Base-by-base conservation (phyloP, 1,284 basidiomycete genomes). In the Sanghuangporus weigelae region DNA sequence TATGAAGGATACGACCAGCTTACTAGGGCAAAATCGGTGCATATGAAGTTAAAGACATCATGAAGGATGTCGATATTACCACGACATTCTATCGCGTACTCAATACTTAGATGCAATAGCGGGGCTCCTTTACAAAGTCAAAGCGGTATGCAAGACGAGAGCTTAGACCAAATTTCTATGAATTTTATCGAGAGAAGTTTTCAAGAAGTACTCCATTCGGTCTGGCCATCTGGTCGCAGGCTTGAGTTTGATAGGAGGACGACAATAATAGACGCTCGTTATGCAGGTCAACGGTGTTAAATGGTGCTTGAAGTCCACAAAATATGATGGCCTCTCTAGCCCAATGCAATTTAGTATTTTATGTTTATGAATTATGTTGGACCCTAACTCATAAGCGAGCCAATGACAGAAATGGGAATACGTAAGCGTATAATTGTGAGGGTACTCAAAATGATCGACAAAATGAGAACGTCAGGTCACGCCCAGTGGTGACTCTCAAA, bases 1-100 rank as follows among this genome's bases (percentile, higher is more conserved):
- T 53, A 36, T 14, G 12, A 21, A 65, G 80, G 73, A n/a, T 78
- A 72, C 65, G 76, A 78, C 63, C 74, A 75, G 44, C 71, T 77
- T 23, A 77, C 77, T 8, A 56, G 75, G 14, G 71, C 73, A 11
- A 77, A 77, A 67, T 71, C 69, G 4, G 67, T 77, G 3, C 75
- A 76, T 59, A 69, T 72, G 66, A 75, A 73, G 63, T 44, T 65
- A 21, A 51, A 62, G 46, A 68, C 65, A 1, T 67, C 61, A 19
- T 62, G 31, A 57, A 53, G n/a, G 2, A 42, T 42, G n/a, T 11
- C 11, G n/a, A 42, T 42, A n/a, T 42, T 12, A 4, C 12, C 7
- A 42, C 10, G 40, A 2, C 11, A 42, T 42, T 12, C 4, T 42
- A 42, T 11, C 40, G 40, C 26, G 7, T 42, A 42, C n/a, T 42